These are phyloP conservation scores for Globisporangium okanoganense DNA, from an alignment of 352 stramenopile species.

Conservation along the genomic window DNA sequence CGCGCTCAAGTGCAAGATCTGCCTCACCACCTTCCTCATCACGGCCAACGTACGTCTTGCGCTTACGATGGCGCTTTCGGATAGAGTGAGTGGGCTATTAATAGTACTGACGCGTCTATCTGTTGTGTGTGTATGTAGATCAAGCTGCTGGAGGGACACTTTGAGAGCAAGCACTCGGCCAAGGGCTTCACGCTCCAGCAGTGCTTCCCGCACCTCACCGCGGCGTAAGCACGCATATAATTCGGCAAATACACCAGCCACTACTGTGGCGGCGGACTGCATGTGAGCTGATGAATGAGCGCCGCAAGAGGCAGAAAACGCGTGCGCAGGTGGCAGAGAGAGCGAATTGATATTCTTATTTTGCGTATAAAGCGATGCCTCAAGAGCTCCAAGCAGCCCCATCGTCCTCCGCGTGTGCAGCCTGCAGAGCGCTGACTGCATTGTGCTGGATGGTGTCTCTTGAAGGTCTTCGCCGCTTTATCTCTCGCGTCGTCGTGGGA, in stretches of 20 bases:
- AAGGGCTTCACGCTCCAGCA: constrained; percentile 69
- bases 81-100: no score
- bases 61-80: no score
- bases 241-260: no score
- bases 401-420: no score
- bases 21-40: constrained; percentile 85
- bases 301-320: background rate
- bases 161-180: constrained; percentile 60
- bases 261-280: background rate
- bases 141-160: constrained; percentile 70
- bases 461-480: background rate
- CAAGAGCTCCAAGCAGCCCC: no score
- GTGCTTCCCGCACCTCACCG: constrained; percentile 52
- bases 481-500: background rate
- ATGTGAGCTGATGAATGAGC: background rate
- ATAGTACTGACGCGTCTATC: background rate
- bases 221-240: constrained; percentile 2
- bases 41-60: constrained; percentile 76
- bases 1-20: constrained; percentile 87
- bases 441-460: background rate
- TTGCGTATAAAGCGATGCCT: background rate
- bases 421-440: background rate
- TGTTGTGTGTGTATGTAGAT: constrained; percentile 23
- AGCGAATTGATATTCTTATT: background rate
- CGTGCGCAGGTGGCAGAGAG: background rate